Percentiles rank a stretch among this genome's conserved stretches.
Conservation (phyloP, 2,329 filamentous ascomycete genomes). For the Fusarium sp. region DNA sequence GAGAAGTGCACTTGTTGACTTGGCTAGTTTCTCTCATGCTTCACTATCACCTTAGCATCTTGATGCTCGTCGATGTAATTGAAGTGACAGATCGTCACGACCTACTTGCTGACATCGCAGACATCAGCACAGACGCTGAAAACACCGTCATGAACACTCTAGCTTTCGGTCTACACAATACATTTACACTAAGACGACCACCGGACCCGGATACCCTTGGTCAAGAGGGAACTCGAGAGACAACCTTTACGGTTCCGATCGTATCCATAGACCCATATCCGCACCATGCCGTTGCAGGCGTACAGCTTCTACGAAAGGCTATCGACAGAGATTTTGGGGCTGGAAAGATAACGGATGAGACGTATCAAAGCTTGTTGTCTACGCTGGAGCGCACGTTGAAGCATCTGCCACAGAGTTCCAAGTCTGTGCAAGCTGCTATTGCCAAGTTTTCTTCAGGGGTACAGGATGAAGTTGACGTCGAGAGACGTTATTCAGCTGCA, state of each 20-base stretch:
- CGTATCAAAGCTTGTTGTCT: constrained; percentile 39
- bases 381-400: constrained; percentile 42
- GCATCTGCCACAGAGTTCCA: constrained; percentile 45
- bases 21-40: constrained; percentile 46
- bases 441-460: constrained; percentile 30
- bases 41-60: constrained; percentile 48
- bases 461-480: neutral
- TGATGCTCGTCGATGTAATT: constrained; percentile 45
- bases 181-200: constrained; percentile 28
- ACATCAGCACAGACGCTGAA: constrained; percentile 43
- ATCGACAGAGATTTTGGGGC: constrained; percentile 42
- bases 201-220: neutral
- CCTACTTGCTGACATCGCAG: constrained; percentile 36
- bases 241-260: constrained; percentile 39
- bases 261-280: constrained; percentile 48
- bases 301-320: constrained; percentile 44
- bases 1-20: neutral
- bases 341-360: constrained; percentile 41
- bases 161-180: constrained; percentile 46
- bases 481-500: neutral
- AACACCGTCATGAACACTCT: constrained; percentile 47
- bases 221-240: neutral
- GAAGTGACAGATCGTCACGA: constrained; percentile 44
- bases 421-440: constrained; percentile 45
- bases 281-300: constrained; percentile 45